phyloP scores from a whole-genome alignment of 1,139 yeast species.

The Yamadazyma kanchanaburiensis region DNA sequence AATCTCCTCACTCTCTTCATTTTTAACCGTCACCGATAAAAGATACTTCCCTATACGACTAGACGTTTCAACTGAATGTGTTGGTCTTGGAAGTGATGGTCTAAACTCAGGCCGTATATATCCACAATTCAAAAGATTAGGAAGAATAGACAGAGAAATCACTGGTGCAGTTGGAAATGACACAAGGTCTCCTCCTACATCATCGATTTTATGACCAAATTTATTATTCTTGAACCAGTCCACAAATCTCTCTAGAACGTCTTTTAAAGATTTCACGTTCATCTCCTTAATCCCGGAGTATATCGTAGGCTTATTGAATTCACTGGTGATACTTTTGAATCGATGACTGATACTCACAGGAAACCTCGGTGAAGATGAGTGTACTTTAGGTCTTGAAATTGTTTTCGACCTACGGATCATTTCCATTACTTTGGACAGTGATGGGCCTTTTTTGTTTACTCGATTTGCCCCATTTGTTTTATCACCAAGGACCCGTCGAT shows the following conservation, averaged over 20 bases:
- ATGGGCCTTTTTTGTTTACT: neutral
- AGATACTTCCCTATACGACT: slow-evolving; percentile 19
- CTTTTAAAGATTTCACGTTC: too few relatives aligned
- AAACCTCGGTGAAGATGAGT: slow-evolving; percentile 5
- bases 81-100: slow-evolving; percentile 8
- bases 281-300: neutral
- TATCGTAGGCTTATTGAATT: slow-evolving; percentile 3
- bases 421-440: neutral
- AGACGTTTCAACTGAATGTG: slow-evolving; percentile 14
- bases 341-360: too few relatives aligned
- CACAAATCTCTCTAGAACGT: too few relatives aligned
- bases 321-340: too few relatives aligned
- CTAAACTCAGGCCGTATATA: slow-evolving; percentile 11
- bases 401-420: neutral
- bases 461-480: slow-evolving; percentile 1
- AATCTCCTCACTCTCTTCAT: too few relatives aligned
- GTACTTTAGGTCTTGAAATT: neutral
- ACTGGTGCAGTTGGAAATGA: too few relatives aligned
- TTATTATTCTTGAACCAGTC: slow-evolving; percentile 22
- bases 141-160: neutral
- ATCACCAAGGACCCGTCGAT: slow-evolving; percentile 1
- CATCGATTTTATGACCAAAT: slow-evolving; percentile 16
- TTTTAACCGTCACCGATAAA: too few relatives aligned
- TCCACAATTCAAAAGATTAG: neutral
- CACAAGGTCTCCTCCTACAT: too few relatives aligned